A percentile compares a stretch with the other conserved stretches of the same genome.
phyloP scores from a whole-genome alignment of 116 monocot species.

The Zostera marina region DNA sequence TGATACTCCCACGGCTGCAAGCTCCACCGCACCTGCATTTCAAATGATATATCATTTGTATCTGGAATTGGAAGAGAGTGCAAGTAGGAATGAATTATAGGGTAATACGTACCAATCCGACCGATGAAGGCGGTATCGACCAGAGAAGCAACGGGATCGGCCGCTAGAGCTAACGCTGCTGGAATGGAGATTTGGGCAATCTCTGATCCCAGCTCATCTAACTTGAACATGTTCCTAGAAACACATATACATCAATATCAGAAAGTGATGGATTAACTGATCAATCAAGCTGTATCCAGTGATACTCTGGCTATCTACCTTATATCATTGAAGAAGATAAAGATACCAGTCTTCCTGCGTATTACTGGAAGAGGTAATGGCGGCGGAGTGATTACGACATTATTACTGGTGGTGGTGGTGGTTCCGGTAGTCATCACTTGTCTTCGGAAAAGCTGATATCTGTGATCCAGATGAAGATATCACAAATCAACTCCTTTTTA shows the following conservation, averaged over 20 bases:
- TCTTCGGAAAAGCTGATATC: no score
- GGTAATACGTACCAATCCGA: conserved; percentile 39
- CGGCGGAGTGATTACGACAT: neutral
- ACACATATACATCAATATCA: neutral
- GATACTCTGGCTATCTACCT: conserved; percentile 8
- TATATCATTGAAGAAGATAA: conserved; percentile 20
- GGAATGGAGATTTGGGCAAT: conserved; percentile 57
- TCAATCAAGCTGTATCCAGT: neutral
- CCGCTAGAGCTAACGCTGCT: conserved; percentile 69
- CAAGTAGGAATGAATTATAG: neutral
- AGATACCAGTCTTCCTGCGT: conserved; percentile 10
- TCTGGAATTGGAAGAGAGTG: neutral
- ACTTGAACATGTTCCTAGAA: conserved; percentile 27
- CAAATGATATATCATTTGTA: neutral
- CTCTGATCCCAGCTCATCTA: conserved; percentile 67
- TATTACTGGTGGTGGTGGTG: no score
- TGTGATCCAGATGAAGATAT: no score
- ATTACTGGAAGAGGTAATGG: neutral
- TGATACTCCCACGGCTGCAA: conserved; percentile 68
- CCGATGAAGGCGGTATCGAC: conserved; percentile 87
- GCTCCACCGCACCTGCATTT: conserved; percentile 46
- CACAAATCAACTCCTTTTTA: no score
- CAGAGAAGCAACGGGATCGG: conserved; percentile 84
- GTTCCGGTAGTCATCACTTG: no score
- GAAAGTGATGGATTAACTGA: no score